A percentile compares a stretch with the other conserved stretches of the same genome.
These are phyloP conservation scores for Penicillium antarcticum DNA, from an alignment of 495 filamentous ascomycete species.

Conservation along the genomic window DNA sequence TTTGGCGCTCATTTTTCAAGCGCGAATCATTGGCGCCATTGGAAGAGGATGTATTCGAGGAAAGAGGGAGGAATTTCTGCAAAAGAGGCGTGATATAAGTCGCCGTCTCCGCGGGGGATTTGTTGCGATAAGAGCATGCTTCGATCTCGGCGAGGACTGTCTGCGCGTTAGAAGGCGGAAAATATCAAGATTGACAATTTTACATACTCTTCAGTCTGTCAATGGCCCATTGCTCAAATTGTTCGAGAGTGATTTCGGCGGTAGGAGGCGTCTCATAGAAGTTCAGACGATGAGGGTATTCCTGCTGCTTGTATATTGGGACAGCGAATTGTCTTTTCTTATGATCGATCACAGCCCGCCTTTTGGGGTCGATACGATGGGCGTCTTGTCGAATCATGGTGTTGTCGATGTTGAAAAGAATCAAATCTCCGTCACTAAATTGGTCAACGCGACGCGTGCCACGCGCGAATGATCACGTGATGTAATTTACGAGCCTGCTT, in stretches of 20 bases:
- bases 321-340: conserved; percentile 85
- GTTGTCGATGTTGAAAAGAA: conserved; percentile 1
- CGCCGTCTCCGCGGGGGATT: conserved; percentile 70
- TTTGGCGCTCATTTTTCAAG: conserved; percentile 74
- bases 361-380: conserved; percentile 76
- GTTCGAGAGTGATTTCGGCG: conserved; percentile 90
- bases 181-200: neutral
- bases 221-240: conserved; percentile 99
- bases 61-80: conserved; percentile 81
- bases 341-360: conserved; percentile 67
- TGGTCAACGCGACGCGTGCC: conserved; percentile 23
- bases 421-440: conserved; percentile 13
- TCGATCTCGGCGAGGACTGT: conserved; percentile 93
- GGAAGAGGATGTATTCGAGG: conserved; percentile 65
- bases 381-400: conserved; percentile 72
- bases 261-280: conserved; percentile 88
- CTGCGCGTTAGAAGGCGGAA: conserved; percentile 7
- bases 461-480: conserved; percentile 14
- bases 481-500: neutral
- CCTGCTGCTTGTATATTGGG: conserved; percentile 63
- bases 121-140: conserved; percentile 93
- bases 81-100: conserved; percentile 76
- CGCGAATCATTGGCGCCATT: conserved; percentile 41
- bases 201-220: conserved; percentile 72
- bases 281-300: conserved; percentile 85